Evolutionary conservation across 441 rosid genomes (phyloP), one percentile per base, ranked within the genome.

Genomic region (Cnidoscolus chayamansa): DNA sequence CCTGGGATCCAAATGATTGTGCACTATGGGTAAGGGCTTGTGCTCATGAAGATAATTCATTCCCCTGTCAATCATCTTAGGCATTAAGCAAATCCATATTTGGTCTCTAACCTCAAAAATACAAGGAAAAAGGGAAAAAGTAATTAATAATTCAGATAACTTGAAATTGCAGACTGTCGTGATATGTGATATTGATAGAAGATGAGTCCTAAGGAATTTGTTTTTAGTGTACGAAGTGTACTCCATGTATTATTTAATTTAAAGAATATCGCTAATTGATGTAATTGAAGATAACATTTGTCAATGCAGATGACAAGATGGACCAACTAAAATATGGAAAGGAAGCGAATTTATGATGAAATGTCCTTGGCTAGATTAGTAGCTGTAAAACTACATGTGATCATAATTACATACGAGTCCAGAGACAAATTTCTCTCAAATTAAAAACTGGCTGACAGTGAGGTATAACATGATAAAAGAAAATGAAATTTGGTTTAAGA

Each of bases 11-110:
- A 88, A 78, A 79, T 88, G 84, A 79, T 86, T 83, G 80, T 88
- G 92, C 68, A 85, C 87, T 75, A 86, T 83, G 9, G 92, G 86
- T 0, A 78, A 72, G 4, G 90, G 87, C 72, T 86, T 88, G 80
- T 88, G 90, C 83, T 81, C 47, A 49, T 85, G 92, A 65, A 88
- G 89, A 75, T 88, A 88, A 74, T 85, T 86, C 89, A 88, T 84
- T 77, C 92, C 92, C 72, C 92, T 88, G 82, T 67, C 43, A 63
- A 58, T 68, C 25, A n/a, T 64, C 70, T 55, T 64, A 68, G 17
- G 30, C 35, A 19, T 59, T 30, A 53, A 61, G 4, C 40, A 37
- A 19, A 16, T 60, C 31, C 40, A n/a, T 53, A 30, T 2, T 7
- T 15, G 37, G 64, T 31, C 8, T 32, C 13, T 58, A 15, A 51